A percentile compares a stretch with the other conserved stretches of the same genome.
These are phyloP conservation scores for Magnolia kwangsiensis DNA, from an alignment of 164 flowering plant species.

Conservation along the genomic window DNA sequence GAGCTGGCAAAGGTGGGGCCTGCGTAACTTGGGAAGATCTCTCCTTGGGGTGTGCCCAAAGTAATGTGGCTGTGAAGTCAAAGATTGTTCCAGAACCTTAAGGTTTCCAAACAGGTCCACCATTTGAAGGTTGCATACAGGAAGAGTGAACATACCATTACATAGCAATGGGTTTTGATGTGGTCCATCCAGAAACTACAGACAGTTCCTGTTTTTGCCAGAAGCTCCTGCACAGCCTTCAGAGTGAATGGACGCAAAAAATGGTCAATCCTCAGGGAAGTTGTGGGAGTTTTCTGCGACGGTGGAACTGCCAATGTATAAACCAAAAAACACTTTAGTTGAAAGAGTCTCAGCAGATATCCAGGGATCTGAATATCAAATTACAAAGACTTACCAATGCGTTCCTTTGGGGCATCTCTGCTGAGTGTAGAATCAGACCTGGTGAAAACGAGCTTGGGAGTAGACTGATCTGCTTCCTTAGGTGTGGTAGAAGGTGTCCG, in stretches of 20 bases:
- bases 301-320: conserved; percentile 68
- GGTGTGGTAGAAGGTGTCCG: conserved; percentile 39
- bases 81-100: neutral
- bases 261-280: conserved; percentile 77
- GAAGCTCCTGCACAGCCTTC: conserved; percentile 93
- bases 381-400: conserved; percentile 56
- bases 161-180: conserved; percentile 98
- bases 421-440: conserved; percentile 48
- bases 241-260: conserved; percentile 93
- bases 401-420: conserved; percentile 69
- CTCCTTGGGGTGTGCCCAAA: neutral
- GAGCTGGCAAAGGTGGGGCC: neutral
- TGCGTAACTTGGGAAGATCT: no score
- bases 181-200: conserved; percentile 96
- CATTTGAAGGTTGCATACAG: neutral
- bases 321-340: neutral
- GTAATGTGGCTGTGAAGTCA: neutral
- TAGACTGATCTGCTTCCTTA: conserved; percentile 35
- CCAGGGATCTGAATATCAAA: neutral
- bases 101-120: neutral
- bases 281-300: conserved; percentile 62
- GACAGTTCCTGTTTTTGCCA: conserved; percentile 78
- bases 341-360: neutral
- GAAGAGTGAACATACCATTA: conserved; percentile 41
- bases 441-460: conserved; percentile 44